A percentile compares a stretch with the other conserved stretches of the same genome.
These are phyloP conservation scores for Amphibolis antarctica DNA, from an alignment of 106 monocot species.

Conservation along the genomic window DNA sequence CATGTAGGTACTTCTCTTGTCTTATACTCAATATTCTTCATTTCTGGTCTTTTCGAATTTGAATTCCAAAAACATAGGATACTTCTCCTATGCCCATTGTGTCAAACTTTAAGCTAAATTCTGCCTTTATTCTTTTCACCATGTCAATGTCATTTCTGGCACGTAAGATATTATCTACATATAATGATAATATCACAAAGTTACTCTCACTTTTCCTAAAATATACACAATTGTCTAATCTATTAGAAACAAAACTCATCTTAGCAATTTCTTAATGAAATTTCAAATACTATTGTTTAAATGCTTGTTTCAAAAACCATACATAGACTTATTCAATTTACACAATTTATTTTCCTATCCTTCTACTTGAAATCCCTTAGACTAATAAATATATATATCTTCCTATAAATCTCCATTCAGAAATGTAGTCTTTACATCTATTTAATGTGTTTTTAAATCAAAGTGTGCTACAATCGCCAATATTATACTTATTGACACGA, in stretches of 20 bases:
- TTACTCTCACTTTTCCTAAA: neutral
- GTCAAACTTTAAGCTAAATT: no score
- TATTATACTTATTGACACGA: neutral
- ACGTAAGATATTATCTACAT: no score
- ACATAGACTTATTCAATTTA: neutral
- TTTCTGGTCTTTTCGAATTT: neutral
- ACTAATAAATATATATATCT: neutral
- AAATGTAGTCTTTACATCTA: constrained; percentile 1
- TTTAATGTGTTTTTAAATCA: neutral
- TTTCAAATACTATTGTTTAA: neutral
- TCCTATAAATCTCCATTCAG: neutral
- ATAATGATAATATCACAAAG: no score
- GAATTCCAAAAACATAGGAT: neutral
- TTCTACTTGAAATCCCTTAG: neutral
- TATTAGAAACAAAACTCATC: neutral
- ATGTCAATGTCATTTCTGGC: no score
- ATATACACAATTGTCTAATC: constrained; percentile 1
- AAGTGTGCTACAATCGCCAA: neutral
- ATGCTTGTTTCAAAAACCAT: neutral
- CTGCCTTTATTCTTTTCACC: no score
- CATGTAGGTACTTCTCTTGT: neutral
- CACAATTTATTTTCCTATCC: constrained; percentile 3
- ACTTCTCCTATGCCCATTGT: no score
- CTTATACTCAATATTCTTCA: neutral
- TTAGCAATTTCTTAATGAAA: neutral